A percentile compares a stretch with the other conserved stretches of the same genome.
Conservation (phyloP, 495 filamentous ascomycete species). For the Aspergillus diversus region DNA sequence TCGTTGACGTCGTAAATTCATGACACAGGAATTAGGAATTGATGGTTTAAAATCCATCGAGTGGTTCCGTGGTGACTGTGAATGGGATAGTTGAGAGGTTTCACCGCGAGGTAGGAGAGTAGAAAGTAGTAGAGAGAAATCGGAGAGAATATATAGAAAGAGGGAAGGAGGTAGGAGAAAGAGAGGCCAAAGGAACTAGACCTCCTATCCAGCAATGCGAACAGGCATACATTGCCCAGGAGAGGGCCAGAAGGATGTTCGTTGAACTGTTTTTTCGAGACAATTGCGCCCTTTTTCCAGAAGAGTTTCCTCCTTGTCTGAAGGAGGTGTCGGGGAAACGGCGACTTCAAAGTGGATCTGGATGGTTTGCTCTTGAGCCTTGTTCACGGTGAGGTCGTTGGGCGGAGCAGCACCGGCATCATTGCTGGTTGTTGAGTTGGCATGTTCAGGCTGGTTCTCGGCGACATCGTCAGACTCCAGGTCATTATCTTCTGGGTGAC, state of each 20-base stretch:
- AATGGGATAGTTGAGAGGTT: slow-evolving; percentile 7
- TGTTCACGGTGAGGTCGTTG: not conserved
- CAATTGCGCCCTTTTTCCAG: slow-evolving; percentile 30
- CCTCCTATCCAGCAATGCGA: slow-evolving; percentile 25
- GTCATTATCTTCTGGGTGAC: not conserved
- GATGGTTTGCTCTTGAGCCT: slow-evolving; percentile 9
- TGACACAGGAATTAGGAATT: slow-evolving; percentile 12
- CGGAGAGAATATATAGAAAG: not conserved
- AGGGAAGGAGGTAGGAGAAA: not conserved
- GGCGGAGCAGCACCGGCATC: slow-evolving; percentile 1
- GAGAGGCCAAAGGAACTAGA: not conserved
- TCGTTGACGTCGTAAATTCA: slow-evolving; percentile 19
- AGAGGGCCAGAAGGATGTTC: slow-evolving; percentile 27
- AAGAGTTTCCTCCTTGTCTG: slow-evolving; percentile 23
- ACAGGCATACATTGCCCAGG: slow-evolving; percentile 29
- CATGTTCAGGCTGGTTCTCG: not conserved
- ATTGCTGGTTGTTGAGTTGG: slow-evolving; percentile 4
- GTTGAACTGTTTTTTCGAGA: slow-evolving; percentile 27
- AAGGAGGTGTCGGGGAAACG: slow-evolving; percentile 1
- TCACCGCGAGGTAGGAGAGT: not conserved
- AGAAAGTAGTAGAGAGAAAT: not conserved
- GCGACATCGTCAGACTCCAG: slow-evolving; percentile 8
- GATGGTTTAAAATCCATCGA: not conserved
- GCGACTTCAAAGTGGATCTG: slow-evolving; percentile 24
- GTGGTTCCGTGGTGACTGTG: slow-evolving; percentile 15